Evolutionary conservation across 2,329 filamentous ascomycete genomes (phyloP).

Genomic region (Aspergillus tamarii): DNA sequence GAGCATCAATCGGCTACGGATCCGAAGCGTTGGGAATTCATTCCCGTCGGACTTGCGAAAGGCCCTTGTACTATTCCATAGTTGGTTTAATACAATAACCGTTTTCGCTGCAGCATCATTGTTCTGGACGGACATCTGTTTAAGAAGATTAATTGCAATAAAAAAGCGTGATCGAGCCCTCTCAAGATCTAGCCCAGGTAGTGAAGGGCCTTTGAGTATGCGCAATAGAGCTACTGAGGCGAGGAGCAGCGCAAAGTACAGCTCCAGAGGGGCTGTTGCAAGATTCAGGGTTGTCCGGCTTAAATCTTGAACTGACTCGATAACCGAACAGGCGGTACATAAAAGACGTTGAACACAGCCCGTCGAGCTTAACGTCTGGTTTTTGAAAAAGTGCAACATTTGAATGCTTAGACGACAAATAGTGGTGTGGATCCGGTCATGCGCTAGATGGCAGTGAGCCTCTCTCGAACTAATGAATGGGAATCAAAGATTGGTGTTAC

Average conservation of each 20-base stretch:
- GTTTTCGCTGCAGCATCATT: conserved; percentile 40
- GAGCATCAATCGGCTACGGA: conserved; percentile 43
- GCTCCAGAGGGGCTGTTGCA: conserved; percentile 30
- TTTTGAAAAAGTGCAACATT: conserved; percentile 42
- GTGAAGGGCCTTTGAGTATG: conserved; percentile 41
- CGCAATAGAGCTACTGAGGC: conserved; percentile 39
- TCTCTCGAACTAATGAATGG: neutral
- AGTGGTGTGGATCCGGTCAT: conserved; percentile 34
- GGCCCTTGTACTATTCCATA: conserved; percentile 47
- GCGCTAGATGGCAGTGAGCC: conserved; percentile 25
- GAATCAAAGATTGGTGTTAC: conserved; percentile 22
- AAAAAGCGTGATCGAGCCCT: conserved; percentile 41
- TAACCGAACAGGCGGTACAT: conserved; percentile 33
- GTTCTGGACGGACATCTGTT: conserved; percentile 41
- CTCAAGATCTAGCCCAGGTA: conserved; percentile 35
- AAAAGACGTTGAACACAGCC: conserved; percentile 32
- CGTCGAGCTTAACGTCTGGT: conserved; percentile 29
- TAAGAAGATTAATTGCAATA: conserved; percentile 41
- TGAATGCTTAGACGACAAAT: conserved; percentile 39
- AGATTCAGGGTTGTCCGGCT: conserved; percentile 24
- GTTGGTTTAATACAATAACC: conserved; percentile 37
- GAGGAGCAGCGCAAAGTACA: conserved; percentile 35
- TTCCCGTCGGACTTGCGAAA: conserved; percentile 44
- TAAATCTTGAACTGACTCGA: conserved; percentile 33
- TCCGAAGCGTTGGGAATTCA: conserved; percentile 38